Conservation (phyloP, 2,329 filamentous ascomycete genomes). For the Incumbomyces lentus region DNA sequence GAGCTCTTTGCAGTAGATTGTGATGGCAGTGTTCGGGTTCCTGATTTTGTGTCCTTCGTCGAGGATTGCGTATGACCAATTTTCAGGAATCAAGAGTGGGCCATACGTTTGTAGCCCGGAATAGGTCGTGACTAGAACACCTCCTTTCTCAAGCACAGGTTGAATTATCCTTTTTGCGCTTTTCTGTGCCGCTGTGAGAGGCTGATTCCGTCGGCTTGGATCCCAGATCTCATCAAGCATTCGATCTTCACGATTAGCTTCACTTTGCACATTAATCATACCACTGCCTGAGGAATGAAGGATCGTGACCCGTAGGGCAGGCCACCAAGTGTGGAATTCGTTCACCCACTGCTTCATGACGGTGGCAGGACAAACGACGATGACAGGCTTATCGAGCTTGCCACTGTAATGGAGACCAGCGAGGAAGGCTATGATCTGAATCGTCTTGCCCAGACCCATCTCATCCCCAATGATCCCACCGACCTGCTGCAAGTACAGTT, state of each 20-base stretch:
- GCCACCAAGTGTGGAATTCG: constrained; percentile 98
- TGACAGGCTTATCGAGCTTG: constrained; percentile 70
- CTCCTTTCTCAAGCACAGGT: constrained; percentile 70
- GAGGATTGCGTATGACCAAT: constrained; percentile 89
- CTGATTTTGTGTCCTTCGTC: constrained; percentile 98
- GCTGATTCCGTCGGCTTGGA: constrained; percentile 27
- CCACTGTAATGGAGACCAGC: constrained; percentile 88
- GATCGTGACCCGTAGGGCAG: constrained; percentile 91
- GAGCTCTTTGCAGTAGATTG: constrained; percentile 88
- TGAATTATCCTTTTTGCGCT: constrained; percentile 72
- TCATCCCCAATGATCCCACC: constrained; percentile 95
- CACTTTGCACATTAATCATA: constrained; percentile 68
- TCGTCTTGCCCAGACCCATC: constrained; percentile 97
- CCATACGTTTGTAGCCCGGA: constrained; percentile 89
- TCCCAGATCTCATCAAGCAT: constrained; percentile 49
- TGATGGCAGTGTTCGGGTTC: constrained; percentile 90
- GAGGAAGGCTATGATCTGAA: constrained; percentile 69
- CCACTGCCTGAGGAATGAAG: constrained; percentile 91
- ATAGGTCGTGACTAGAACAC: constrained; percentile 92
- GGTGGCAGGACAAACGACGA: constrained; percentile 87
- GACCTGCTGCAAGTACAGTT: constrained; percentile 78
- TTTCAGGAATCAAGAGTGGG: constrained; percentile 65
- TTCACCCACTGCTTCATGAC: constrained; percentile 97
- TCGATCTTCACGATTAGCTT: constrained; percentile 52
- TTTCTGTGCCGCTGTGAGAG: constrained; percentile 48